Evolutionary conservation across 2,329 filamentous ascomycete species (phyloP).

Genomic region (Botrytis pseudocinerea): DNA sequence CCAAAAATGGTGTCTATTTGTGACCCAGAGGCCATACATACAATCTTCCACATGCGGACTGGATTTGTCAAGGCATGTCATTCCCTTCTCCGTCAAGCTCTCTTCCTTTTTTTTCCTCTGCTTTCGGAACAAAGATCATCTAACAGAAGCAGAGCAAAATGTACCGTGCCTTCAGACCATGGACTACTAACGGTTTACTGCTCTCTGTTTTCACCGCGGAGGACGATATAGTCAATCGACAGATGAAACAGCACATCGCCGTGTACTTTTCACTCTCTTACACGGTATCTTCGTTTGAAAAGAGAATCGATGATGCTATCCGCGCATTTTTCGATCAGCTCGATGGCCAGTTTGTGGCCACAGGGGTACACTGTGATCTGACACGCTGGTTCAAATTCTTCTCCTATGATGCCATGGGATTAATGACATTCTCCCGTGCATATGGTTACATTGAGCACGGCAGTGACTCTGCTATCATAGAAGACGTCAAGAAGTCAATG

Average conservation of each 20-base stretch:
- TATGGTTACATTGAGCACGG: constrained; percentile 27
- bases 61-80: background rate
- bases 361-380: background rate
- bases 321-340: background rate
- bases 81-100: no score
- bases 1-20: constrained; percentile 21
- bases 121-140: no score
- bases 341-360: background rate
- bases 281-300: constrained; percentile 46
- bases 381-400: constrained; percentile 20
- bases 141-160: no score
- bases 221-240: background rate
- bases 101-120: no score
- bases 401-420: constrained; percentile 27
- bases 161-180: no score
- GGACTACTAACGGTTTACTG: no score
- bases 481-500: no score
- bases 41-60: background rate
- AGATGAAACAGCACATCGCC: constrained; percentile 21
- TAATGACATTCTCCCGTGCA: constrained; percentile 22
- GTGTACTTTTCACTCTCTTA: constrained; percentile 28
- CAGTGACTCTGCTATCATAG: constrained; percentile 22
- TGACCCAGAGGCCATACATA: constrained; percentile 19
- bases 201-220: background rate
- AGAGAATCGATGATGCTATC: constrained; percentile 44